Evolutionary conservation across 2,329 filamentous ascomycete genomes (phyloP).

Genomic region (Botrytis tulipae): DNA sequence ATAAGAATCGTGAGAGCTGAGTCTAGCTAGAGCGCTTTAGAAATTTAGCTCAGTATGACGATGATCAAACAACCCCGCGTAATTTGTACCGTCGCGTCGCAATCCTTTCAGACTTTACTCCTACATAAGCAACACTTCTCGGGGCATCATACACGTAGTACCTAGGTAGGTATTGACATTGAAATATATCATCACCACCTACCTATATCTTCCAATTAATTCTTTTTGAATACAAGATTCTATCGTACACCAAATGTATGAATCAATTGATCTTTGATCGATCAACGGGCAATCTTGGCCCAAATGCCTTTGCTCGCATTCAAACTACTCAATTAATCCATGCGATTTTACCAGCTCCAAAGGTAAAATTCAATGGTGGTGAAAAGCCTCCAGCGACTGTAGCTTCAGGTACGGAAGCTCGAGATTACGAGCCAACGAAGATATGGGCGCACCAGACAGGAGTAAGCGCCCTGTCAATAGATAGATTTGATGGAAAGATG

Average conservation of each 20-base stretch:
- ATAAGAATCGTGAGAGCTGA: neutral
- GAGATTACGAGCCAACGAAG: conserved; percentile 21
- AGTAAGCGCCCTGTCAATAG: conserved; percentile 75
- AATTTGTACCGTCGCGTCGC: neutral
- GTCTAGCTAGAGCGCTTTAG: neutral
- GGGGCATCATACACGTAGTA: neutral
- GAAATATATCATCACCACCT: neutral
- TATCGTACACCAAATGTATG: conserved; percentile 56
- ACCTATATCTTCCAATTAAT: neutral
- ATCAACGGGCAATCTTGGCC: conserved; percentile 65
- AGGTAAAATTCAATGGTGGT: conserved; percentile 68
- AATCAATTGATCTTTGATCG: conserved; percentile 74
- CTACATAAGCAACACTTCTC: neutral
- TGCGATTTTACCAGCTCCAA: conserved; percentile 65
- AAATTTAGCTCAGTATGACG: conserved; percentile 15
- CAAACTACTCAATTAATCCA: conserved; percentile 65
- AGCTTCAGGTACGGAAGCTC: neutral
- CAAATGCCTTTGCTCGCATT: conserved; percentile 62
- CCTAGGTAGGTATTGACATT: neutral
- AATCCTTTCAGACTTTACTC: conserved; percentile 1
- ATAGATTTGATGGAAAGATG: conserved; percentile 74
- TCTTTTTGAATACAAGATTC: neutral
- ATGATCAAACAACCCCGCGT: conserved; percentile 5
- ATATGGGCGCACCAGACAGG: conserved; percentile 71
- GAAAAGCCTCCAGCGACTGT: conserved; percentile 37